Evolutionary conservation across 768 basidiomycete species (phyloP), one percentile per base, ranked within the genome.

Genomic region (Suillus occidentalis): DNA sequence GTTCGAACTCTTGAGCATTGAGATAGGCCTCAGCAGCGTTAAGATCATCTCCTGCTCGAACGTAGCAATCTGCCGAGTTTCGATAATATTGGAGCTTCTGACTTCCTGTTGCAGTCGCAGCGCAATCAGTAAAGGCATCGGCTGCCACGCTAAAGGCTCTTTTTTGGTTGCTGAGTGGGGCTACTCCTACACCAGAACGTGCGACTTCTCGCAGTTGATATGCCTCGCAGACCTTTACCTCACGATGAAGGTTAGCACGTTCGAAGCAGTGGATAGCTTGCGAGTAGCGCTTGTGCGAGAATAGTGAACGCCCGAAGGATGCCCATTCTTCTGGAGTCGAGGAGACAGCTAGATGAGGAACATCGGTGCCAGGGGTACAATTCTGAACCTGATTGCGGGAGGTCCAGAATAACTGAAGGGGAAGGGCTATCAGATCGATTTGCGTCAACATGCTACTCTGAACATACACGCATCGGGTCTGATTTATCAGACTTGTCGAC

Each of bases 201-300:
- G 88, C 88, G 34, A 80, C 71, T 66, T 86, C 82, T 62, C 86
- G 82, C 6, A 87, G 78, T 60, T 81, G 78, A 67, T 85, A 88
- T 0, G 88, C 85, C 9, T 82, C 66, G 2, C 87, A 80, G 12
- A 87, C 79, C 3, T 72, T 78, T 18, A 74, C 80, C 72, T 87
- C 79, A 18, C 79, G 79, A 0, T 66, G 72, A 55, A 78, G 69
- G 2, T 66, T 73, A 1, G 88, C 89, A 4, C 82, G 79, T 56
- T 81, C 79, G 52, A 82, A 88, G 63, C 84, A 85, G 57, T 84
- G 78, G 76, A 80, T 81, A 0, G 88, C 86, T 65, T 88, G 84
- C 3, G 77, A 69, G 66, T 84, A 59, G 40, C 65, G 72, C 57
- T 75, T 70, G 20, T 76, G 69, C 8, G 75, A 68, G 69, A 85